Percentiles rank a stretch among this genome's conserved stretches.
These are phyloP conservation scores for Penicillium corylophilum DNA, from an alignment of 2,329 filamentous ascomycete genomes.

Conservation along the genomic window DNA sequence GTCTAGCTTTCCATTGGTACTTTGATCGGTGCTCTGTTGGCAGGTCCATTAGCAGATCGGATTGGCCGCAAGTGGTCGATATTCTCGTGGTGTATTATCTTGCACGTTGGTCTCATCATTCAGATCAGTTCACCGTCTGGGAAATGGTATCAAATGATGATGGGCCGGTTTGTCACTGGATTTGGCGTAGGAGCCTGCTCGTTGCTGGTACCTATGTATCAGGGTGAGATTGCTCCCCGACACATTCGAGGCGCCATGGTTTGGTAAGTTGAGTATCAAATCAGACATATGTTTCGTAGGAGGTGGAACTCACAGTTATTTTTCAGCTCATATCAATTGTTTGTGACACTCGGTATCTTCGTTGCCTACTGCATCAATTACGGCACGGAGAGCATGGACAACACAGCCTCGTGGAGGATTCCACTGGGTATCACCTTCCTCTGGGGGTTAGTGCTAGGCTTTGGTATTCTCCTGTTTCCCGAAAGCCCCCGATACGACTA, in stretches of 20 bases:
- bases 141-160: slow-evolving; percentile 45
- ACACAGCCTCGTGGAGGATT: slow-evolving; percentile 49
- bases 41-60: slow-evolving; percentile 42
- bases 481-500: slow-evolving; percentile 60
- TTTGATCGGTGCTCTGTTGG: slow-evolving; percentile 41
- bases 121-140: slow-evolving; percentile 41
- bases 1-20: slow-evolving; percentile 43
- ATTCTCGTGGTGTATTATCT: slow-evolving; percentile 41
- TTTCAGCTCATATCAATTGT: slow-evolving; percentile 48
- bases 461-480: slow-evolving; percentile 55
- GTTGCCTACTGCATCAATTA: slow-evolving; percentile 49
- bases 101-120: slow-evolving; percentile 44
- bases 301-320: background rate
- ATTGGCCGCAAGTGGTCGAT: slow-evolving; percentile 47
- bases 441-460: slow-evolving; percentile 55
- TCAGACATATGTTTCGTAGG: no score
- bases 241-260: slow-evolving; percentile 50
- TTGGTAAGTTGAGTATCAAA: slow-evolving; percentile 13
- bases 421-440: slow-evolving; percentile 58
- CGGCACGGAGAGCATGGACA: slow-evolving; percentile 39
- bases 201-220: slow-evolving; percentile 48
- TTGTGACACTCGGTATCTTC: slow-evolving; percentile 50
- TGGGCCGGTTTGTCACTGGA: slow-evolving; percentile 46
- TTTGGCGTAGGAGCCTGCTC: slow-evolving; percentile 47
- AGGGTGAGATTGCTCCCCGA: slow-evolving; percentile 46